Percentiles rank a stretch among this genome's conserved stretches.
These are phyloP conservation scores for Asclepias syriaca DNA, from an alignment of 257 asterid species.

Conservation along the genomic window DNA sequence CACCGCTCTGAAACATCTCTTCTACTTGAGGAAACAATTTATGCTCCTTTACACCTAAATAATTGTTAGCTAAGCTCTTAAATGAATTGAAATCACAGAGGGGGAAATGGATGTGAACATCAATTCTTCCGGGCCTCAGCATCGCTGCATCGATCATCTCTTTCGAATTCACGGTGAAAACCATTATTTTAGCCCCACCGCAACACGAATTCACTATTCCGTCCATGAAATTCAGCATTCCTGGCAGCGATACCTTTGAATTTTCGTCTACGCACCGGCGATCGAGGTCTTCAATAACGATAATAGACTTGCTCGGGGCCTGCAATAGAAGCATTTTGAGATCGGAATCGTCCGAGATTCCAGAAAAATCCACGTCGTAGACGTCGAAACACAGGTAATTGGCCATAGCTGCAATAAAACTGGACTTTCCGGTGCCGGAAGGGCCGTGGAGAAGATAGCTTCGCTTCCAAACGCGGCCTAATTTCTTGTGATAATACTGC, in stretches of 20 bases:
- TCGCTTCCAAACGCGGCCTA: constrained; percentile 68
- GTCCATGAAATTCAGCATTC: constrained; percentile 61
- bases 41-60: constrained; percentile 58
- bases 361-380: constrained; percentile 45
- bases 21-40: constrained; percentile 53
- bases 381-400: constrained; percentile 51
- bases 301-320: constrained; percentile 41
- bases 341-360: constrained; percentile 42
- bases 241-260: constrained; percentile 32
- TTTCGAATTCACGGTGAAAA: constrained; percentile 54
- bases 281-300: constrained; percentile 61
- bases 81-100: constrained; percentile 53
- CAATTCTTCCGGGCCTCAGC: constrained; percentile 59
- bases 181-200: constrained; percentile 49
- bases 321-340: constrained; percentile 45
- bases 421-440: constrained; percentile 71
- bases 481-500: constrained; percentile 52
- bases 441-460: constrained; percentile 67
- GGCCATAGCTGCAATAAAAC: constrained; percentile 61
- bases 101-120: constrained; percentile 51
- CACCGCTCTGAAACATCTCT: constrained; percentile 55
- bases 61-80: constrained; percentile 40
- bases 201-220: constrained; percentile 38
- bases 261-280: constrained; percentile 29
- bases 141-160: constrained; percentile 45